Base-by-base conservation (phyloP, 1,284 basidiomycete genomes). In the Cryptococcus jaspeensis region DNA sequence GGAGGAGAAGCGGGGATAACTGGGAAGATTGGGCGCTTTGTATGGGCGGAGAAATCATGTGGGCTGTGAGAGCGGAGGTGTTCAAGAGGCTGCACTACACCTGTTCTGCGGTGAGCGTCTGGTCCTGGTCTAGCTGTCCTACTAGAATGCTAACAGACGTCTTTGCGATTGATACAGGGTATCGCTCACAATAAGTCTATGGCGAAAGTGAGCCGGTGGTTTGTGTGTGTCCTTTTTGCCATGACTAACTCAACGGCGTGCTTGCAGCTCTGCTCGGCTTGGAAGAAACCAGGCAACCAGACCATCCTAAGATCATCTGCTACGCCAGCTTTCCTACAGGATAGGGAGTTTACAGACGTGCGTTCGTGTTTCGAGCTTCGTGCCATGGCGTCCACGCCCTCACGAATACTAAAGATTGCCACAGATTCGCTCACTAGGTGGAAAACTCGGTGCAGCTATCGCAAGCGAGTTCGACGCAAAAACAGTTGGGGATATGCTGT, bases 21-120 rank as follows among this genome's bases (percentile, higher is more conserved):
- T 99, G 96, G 96, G 89, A 92, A 58, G 96, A 99, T 76, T 84
- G 97, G 47, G 92, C 92, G 0, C 78, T 99, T 39, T 88, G 87
- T 1, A 86, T 96, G 46, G 95, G 87, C 2, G 92, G 92, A 5
- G 90, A 92, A 72, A 75, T 95, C 40, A 95, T 97, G 87, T 79
- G 81, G n/a, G 84, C 83, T 52, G 84, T 88, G 42, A 82, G 89
- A 62, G 80, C 80, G 59, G 85, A 87, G 56, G 86, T 98, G 3
- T 81, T 83, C 52, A 79, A 81, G 28, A 83, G 85, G 65, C 81
- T 99, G 22, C 90, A 92, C 16, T 99, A 99, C 70, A 93, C 92
- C 7, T 96, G 91, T 50, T 94, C 92, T 46, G 95, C 96, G 16
- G 90, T 92, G 65, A 63, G 86, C 9, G 28, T 60, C 18, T 43